Evolutionary conservation across 306 rosid species (phyloP).

Genomic region (Biancaea sappan): DNA sequence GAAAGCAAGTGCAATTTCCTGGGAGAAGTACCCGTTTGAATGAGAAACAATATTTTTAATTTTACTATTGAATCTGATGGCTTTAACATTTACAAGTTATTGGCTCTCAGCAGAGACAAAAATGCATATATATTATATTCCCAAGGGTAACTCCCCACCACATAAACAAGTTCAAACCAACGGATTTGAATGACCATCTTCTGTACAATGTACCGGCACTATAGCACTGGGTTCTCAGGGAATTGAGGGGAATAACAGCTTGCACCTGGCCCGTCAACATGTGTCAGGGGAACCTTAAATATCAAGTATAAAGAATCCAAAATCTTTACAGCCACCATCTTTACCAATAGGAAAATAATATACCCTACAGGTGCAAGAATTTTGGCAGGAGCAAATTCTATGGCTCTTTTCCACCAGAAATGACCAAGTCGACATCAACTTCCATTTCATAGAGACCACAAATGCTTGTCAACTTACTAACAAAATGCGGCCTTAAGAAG

Average conservation of each 20-base stretch:
- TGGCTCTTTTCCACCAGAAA: conserved; percentile 38
- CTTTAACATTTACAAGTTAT: conserved; percentile 65
- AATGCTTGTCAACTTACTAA: conserved; percentile 41
- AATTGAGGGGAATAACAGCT: conserved; percentile 34
- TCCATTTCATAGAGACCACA: conserved; percentile 41
- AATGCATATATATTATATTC: conserved; percentile 41
- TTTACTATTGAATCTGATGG: conserved; percentile 45
- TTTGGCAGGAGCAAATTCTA: conserved; percentile 27
- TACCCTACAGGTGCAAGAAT: conserved; percentile 36
- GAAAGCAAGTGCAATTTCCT: not conserved
- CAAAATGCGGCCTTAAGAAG: conserved; percentile 40
- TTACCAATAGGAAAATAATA: conserved; percentile 28
- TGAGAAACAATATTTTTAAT: conserved; percentile 17
- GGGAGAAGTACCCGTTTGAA: conserved; percentile 13
- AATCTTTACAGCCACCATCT: conserved; percentile 31
- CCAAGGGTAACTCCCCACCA: conserved; percentile 43
- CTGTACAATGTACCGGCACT: conserved; percentile 51
- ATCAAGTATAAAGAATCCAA: conserved; percentile 36
- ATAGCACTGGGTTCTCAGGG: conserved; percentile 45
- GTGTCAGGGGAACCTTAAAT: conserved; percentile 14
- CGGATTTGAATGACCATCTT: conserved; percentile 37
- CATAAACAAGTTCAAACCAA: conserved; percentile 44
- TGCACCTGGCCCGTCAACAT: conserved; percentile 32
- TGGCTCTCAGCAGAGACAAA: conserved; percentile 49
- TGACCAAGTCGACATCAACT: conserved; percentile 35